phyloP scores from a whole-genome alignment of 768 basidiomycete species.

The Cystobasidium tubakii region DNA sequence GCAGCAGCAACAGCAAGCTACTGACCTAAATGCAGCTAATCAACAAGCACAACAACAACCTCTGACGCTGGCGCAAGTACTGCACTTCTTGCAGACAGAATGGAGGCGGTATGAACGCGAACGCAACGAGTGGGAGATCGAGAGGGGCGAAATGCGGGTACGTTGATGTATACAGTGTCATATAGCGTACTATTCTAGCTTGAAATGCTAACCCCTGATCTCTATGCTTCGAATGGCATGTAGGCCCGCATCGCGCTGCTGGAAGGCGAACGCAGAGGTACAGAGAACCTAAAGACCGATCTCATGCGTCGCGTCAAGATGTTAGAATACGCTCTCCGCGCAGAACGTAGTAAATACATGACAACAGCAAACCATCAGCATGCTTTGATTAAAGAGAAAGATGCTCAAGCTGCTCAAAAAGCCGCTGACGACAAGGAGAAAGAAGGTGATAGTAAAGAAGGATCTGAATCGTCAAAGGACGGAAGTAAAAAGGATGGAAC shows the following conservation, averaged over 20 bases:
- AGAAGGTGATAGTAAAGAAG: conserved; percentile 26
- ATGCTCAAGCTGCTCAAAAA: conserved; percentile 12
- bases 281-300: conserved; percentile 94
- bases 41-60: conserved; percentile 25
- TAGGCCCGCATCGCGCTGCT: conserved; percentile 94
- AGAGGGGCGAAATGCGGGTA: conserved; percentile 97
- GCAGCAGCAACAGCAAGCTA: conserved; percentile 20
- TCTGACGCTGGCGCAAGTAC: conserved; percentile 53
- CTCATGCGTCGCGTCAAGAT: conserved; percentile 95
- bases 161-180: conserved; percentile 49
- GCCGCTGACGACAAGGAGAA: conserved; percentile 15
- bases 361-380: conserved; percentile 10
- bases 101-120: conserved; percentile 97
- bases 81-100: conserved; percentile 97
- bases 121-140: conserved; percentile 99
- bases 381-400: background rate
- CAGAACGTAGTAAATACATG: conserved; percentile 60
- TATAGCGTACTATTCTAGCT: no score
- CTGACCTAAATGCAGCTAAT: background rate
- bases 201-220: background rate
- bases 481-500: background rate
- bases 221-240: background rate
- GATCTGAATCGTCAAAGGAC: conserved; percentile 5
- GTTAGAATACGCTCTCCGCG: conserved; percentile 92
- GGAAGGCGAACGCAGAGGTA: conserved; percentile 92